Conservation (phyloP, 768 basidiomycete species). For the Lactarius tabidus region DNA sequence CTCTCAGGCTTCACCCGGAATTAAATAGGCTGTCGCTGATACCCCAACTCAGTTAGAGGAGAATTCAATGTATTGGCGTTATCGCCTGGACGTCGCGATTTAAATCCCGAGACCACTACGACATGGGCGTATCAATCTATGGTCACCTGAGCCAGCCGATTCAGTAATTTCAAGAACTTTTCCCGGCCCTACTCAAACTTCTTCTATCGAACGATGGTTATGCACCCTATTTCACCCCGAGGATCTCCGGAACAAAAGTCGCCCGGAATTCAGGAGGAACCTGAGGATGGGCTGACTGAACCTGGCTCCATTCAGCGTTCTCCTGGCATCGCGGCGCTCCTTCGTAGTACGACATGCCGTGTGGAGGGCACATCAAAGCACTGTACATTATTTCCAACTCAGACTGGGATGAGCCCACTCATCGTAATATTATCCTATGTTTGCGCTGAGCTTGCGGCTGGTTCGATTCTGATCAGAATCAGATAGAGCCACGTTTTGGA, state of each 20-base stretch:
- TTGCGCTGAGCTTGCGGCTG: slow-evolving; percentile 9
- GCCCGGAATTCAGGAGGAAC: background rate
- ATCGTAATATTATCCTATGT: background rate
- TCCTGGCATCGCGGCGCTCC: slow-evolving; percentile 1
- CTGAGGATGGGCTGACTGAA: background rate
- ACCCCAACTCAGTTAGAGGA: background rate
- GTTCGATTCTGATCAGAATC: background rate
- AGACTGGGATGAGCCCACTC: slow-evolving; percentile 6
- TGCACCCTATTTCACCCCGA: too few species aligned
- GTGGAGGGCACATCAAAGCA: background rate
- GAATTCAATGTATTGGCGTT: too few species aligned
- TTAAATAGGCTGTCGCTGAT: background rate
- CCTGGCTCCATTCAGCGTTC: slow-evolving; percentile 4
- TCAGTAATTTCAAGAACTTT: background rate
- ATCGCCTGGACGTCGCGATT: too few species aligned
- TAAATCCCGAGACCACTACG: background rate
- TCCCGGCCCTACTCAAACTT: too few species aligned
- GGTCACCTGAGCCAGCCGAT: background rate
- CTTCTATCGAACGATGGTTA: too few species aligned
- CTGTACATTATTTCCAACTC: slow-evolving; percentile 7
- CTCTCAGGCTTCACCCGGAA: background rate
- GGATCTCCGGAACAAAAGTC: background rate
- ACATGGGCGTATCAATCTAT: background rate
- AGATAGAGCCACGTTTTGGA: background rate
- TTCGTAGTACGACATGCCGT: slow-evolving; percentile 1